phyloP scores from a whole-genome alignment of 805 yeast species.

The Metschnikowia colocasiae region DNA sequence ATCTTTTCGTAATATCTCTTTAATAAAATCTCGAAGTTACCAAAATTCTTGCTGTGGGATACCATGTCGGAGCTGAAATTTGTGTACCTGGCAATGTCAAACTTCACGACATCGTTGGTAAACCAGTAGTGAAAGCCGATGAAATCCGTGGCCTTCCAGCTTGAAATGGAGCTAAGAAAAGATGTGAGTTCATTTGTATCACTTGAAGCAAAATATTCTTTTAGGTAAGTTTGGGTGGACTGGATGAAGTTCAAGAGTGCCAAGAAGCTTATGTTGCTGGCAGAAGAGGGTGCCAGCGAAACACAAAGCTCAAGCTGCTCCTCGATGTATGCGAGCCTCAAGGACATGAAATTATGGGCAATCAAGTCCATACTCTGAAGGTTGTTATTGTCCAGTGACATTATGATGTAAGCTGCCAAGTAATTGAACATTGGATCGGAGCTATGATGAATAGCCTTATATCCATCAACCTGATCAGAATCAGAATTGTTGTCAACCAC shows the following conservation, averaged over 20 bases:
- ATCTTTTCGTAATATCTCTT: not conserved
- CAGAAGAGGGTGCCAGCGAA: not conserved
- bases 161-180: conserved; percentile 14
- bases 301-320: not conserved
- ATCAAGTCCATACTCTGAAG: conserved; percentile 20
- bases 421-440: conserved; percentile 28
- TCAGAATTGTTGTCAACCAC: conserved; percentile 14
- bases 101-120: conserved; percentile 14
- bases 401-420: conserved; percentile 29
- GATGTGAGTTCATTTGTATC: conserved; percentile 15
- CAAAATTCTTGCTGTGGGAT: not conserved
- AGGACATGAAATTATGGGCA: conserved; percentile 22
- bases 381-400: conserved; percentile 18
- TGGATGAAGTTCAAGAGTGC: conserved; percentile 32
- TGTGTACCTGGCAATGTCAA: conserved; percentile 5
- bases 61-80: not conserved
- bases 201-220: conserved; percentile 20
- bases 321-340: conserved; percentile 23
- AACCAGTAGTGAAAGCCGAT: conserved; percentile 36
- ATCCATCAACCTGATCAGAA: not conserved
- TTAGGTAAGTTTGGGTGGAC: conserved; percentile 28
- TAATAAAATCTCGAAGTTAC: not conserved
- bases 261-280: conserved; percentile 23
- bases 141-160: conserved; percentile 27
- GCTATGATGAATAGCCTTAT: not conserved